Base-by-base conservation (phyloP, 805 yeast genomes). In the Starmerella riodocensis region DNA sequence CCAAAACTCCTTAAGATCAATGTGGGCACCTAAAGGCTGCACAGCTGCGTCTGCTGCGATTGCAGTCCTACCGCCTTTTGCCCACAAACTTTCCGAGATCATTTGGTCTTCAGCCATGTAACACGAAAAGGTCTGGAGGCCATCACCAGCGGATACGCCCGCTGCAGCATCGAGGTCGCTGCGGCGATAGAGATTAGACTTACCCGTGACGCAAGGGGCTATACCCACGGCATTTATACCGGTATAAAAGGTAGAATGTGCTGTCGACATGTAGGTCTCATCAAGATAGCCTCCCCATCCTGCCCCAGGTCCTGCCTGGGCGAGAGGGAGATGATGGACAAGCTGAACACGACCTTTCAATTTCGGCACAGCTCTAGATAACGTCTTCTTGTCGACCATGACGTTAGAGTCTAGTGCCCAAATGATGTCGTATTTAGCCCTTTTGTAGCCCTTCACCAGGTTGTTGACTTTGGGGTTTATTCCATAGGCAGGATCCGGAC, bases 151-250 rank as follows among this genome's bases (percentile, higher is more conserved):
- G 2, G 37, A 37, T 0, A 43, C 33, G 6, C 44, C 46, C 7
- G 61, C 59, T n/a, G 69, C 56, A n/a, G 28, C 33, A 14, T 61
- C 54, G 20, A 83, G 59, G 39, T 71, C 79, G 0, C 81, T 71
- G 32, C 73, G 65, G 17, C 86, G 64, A 57, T 80, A 85, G 37
- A 84, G 49, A 53, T 84, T 84, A 7, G 91, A 79, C 54, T 85
- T 84, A 8, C 95, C 95, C 64, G 80, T 84, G 31, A 84, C 91
- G 59, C 95, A 84, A 0, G 94, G 93, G 0, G 93, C 93, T 25
- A 81, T 59, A 4, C 77, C 71, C 8, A 78, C 61, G 43, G 74
- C 73, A 55, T 84, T 84, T 53, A 84, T 73, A 24, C 83, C 76
- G 5, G 76, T 74, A 56, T 84, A 84, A 56, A 85, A 83, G 59